Evolutionary conservation across 352 stramenopile genomes (phyloP).

Genomic region (Phytophthora sp.): DNA sequence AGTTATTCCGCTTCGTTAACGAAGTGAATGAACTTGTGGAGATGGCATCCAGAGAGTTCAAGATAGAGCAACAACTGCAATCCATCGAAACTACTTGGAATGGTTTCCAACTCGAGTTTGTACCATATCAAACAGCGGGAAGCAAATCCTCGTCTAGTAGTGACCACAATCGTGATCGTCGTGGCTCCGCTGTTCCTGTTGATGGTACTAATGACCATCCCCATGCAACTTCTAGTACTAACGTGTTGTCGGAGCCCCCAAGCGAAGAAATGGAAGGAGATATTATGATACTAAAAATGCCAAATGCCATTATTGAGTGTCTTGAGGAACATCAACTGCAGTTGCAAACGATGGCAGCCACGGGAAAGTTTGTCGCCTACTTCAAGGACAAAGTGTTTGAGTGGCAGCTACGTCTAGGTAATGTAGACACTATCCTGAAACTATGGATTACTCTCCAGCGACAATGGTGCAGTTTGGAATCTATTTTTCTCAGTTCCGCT

Average conservation of each 20-base stretch:
- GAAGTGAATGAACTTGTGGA: conserved; percentile 96
- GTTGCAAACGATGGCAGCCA: conserved; percentile 96
- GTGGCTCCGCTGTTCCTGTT: neutral
- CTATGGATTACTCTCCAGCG: conserved; percentile 92
- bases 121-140: conserved; percentile 83
- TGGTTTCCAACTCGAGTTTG: conserved; percentile 92
- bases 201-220: neutral
- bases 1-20: conserved; percentile 92
- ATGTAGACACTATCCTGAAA: conserved; percentile 93
- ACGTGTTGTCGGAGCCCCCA: conserved; percentile 2
- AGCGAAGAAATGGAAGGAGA: conserved; percentile 68
- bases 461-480: conserved; percentile 94
- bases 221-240: conserved; percentile 1
- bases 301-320: conserved; percentile 92
- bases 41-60: conserved; percentile 96
- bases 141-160: conserved; percentile 16
- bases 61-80: conserved; percentile 96
- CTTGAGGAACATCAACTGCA: conserved; percentile 96
- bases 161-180: conserved; percentile 1
- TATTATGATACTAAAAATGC: conserved; percentile 90
- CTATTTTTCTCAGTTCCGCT: conserved; percentile 93
- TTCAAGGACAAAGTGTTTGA: conserved; percentile 96
- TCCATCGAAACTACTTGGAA: conserved; percentile 93
- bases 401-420: conserved; percentile 93
- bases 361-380: conserved; percentile 96